A percentile compares a stretch with the other conserved stretches of the same genome.
These are phyloP conservation scores for Penicillium sp. DNA, from an alignment of 2,329 filamentous ascomycete species.

Conservation along the genomic window DNA sequence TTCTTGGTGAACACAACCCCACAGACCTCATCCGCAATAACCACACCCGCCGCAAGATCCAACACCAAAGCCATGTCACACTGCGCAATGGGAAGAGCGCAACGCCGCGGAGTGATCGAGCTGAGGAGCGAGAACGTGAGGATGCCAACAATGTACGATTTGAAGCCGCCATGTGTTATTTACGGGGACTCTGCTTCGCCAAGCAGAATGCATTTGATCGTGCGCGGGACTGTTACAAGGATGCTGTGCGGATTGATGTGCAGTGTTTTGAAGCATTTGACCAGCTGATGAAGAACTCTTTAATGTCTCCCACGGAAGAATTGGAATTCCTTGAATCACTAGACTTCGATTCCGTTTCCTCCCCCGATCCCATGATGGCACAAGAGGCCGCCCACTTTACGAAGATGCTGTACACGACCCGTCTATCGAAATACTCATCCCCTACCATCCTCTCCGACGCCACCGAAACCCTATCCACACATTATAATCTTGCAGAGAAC, in stretches of 20 bases:
- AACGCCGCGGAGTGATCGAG: conserved; percentile 54
- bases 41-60: conserved; percentile 68
- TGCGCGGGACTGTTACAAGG: conserved; percentile 97
- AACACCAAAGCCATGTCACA: conserved; percentile 58
- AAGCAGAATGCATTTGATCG: conserved; percentile 97
- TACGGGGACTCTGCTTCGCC: conserved; percentile 89
- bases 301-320: conserved; percentile 87
- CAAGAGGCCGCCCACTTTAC: conserved; percentile 93
- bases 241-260: conserved; percentile 92
- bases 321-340: conserved; percentile 85
- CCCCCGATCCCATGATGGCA: conserved; percentile 64
- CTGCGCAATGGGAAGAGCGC: conserved; percentile 48
- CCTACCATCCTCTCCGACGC: conserved; percentile 79
- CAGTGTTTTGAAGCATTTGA: conserved; percentile 98
- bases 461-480: conserved; percentile 86
- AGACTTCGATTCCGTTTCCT: conserved; percentile 80
- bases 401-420: conserved; percentile 92
- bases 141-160: conserved; percentile 76
- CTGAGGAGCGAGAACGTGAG: conserved; percentile 64
- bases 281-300: conserved; percentile 92
- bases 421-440: conserved; percentile 91
- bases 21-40: conserved; percentile 75
- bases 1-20: conserved; percentile 93
- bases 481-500: conserved; percentile 84
- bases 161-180: conserved; percentile 95